Evolutionary conservation across 805 yeast genomes (phyloP), one percentile per base, ranked within the genome.

Genomic region (Zygoascus tannicola): DNA sequence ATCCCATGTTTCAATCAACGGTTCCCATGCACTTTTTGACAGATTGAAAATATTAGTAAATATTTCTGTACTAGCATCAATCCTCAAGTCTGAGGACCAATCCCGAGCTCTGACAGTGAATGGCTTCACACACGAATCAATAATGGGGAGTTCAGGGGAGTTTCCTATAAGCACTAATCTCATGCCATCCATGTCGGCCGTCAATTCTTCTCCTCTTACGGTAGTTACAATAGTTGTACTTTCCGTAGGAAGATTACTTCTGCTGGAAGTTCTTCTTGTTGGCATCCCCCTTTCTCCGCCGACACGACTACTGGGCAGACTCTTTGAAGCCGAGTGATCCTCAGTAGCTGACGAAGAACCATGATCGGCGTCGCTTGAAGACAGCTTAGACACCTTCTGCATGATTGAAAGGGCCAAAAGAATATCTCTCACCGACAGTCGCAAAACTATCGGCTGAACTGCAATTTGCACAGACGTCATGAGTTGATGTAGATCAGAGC

Each of bases 11-110:
- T 92, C 98, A 40, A 92, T 60, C 38, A 92, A 66, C 0, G 98
- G 97, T 56, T 92, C 98, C 2, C 97, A 88, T 1, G 86, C 74
- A 0, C 96, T 86, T 49, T 83, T 76, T 0, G 95, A 76, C 59
- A 86, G 86, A 60, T 88, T 88, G 68, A 81, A 88, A 20, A 87
- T 77, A 60, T 86, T 88, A 5, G 81, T 71, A 49, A 69, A 75
- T 0, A 85, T 72, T 49, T 78, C 83, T 35, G 88, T 61, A 10
- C 75, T 74, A 0, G 81, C 68, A 48, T 78, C 79, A 1, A 86
- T 82, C 54, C 79, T 81, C 44, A 88, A 59, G 51, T 85, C 92
- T 0, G 88, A 78, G 0, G 95, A 82, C 97, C 97, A 88, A 54
- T 88, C 85, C 41, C 74, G 71, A 0, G 86, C 87, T 34, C 65